phyloP scores from a whole-genome alignment of 2,329 filamentous ascomycete species.

The Trichoderma atroviride region DNA sequence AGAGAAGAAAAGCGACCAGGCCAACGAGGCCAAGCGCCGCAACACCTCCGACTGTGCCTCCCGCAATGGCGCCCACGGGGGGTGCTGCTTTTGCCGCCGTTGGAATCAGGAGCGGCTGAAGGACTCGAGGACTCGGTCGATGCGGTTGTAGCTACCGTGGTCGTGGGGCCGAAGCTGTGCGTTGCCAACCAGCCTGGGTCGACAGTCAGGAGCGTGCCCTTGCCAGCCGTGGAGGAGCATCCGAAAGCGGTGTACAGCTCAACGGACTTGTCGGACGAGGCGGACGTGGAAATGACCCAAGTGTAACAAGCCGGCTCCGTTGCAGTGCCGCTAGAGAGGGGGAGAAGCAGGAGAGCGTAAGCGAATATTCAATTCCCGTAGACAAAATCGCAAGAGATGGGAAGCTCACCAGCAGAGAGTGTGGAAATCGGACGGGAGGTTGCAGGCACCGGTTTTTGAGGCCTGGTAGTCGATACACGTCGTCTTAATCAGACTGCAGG shows the following conservation, averaged over 20 bases:
- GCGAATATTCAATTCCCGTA: not conserved
- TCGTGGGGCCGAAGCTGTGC: constrained; percentile 26
- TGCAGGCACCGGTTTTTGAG: constrained; percentile 34
- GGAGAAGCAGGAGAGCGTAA: constrained; percentile 28
- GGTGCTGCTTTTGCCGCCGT: constrained; percentile 38
- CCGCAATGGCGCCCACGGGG: constrained; percentile 49
- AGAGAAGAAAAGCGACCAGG: constrained; percentile 46
- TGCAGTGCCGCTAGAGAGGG: constrained; percentile 21
- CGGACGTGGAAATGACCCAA: constrained; percentile 35
- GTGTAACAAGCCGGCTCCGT: constrained; percentile 35
- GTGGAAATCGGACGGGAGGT: constrained; percentile 37
- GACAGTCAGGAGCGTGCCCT: constrained; percentile 37
- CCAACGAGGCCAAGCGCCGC: constrained; percentile 46
- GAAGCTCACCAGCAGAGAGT: constrained; percentile 42
- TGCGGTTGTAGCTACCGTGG: constrained; percentile 13
- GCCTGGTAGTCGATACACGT: constrained; percentile 38
- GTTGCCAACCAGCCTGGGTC: constrained; percentile 35
- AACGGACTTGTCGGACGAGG: constrained; percentile 17
- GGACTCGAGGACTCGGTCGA: not conserved
- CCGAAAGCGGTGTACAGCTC: constrained; percentile 34
- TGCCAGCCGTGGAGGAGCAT: constrained; percentile 35
- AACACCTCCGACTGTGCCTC: constrained; percentile 52
- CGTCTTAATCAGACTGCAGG: constrained; percentile 39
- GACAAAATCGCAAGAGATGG: not conserved
- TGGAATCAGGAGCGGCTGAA: constrained; percentile 24